phyloP scores from a whole-genome alignment of 2,329 filamentous ascomycete species.

The Camillea tinctor region DNA sequence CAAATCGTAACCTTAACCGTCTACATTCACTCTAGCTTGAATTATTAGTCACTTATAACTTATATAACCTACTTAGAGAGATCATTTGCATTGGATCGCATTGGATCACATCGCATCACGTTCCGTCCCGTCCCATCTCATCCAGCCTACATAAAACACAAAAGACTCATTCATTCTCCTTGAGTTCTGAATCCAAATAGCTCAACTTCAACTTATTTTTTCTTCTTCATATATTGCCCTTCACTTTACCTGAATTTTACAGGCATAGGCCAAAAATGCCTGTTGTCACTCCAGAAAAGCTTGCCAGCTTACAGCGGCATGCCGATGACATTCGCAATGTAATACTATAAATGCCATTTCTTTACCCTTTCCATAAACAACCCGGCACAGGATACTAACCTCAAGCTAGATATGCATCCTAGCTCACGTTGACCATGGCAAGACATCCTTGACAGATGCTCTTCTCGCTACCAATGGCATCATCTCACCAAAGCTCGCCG shows the following conservation, averaged over 20 bases:
- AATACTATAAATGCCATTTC: constrained; percentile 36
- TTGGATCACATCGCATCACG: too few relatives aligned
- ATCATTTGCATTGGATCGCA: too few relatives aligned
- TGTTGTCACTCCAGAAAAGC: constrained; percentile 84
- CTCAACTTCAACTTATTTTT: too few relatives aligned
- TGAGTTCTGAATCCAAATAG: too few relatives aligned
- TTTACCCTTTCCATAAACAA: constrained; percentile 18
- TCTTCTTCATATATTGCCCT: not conserved
- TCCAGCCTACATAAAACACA: too few relatives aligned
- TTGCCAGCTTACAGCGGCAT: constrained; percentile 84
- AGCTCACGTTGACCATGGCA: constrained; percentile 96
- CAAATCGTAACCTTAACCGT: too few relatives aligned
- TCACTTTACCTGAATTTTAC: constrained; percentile 10
- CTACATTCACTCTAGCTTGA: too few relatives aligned
- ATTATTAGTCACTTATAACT: too few relatives aligned
- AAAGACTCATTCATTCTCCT: too few relatives aligned
- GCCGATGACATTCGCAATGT: constrained; percentile 92
- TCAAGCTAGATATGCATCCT: constrained; percentile 81
- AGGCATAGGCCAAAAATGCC: constrained; percentile 68
- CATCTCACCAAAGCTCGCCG: constrained; percentile 94
- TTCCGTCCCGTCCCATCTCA: too few relatives aligned
- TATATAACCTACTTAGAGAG: too few relatives aligned
- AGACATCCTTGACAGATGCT: constrained; percentile 94
- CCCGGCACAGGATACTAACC: constrained; percentile 36
- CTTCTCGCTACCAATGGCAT: constrained; percentile 98